These are phyloP conservation scores for Medicago arabica DNA, from an alignment of 306 rosid species.

Conservation along the genomic window DNA sequence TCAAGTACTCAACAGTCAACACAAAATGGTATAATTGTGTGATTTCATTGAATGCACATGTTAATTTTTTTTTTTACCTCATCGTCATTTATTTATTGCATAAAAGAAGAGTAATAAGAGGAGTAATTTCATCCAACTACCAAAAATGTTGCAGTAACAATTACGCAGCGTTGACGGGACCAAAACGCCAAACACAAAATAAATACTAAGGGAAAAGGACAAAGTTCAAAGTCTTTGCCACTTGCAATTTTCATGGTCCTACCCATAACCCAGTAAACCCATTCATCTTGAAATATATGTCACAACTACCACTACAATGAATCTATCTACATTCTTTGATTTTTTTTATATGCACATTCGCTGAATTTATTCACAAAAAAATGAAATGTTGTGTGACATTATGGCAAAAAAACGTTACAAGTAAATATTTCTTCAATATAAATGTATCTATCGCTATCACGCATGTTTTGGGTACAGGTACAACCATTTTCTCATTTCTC, in stretches of 20 bases:
- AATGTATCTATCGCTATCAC: constrained; percentile 42
- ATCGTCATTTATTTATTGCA: too few species aligned
- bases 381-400: neutral
- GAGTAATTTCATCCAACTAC: neutral
- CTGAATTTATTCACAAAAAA: constrained; percentile 25
- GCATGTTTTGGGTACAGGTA: constrained; percentile 1
- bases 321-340: constrained; percentile 21
- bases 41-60: too few species aligned
- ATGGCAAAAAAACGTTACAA: neutral
- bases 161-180: constrained; percentile 32
- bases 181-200: neutral
- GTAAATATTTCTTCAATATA: constrained; percentile 23
- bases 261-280: constrained; percentile 12
- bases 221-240: constrained; percentile 50
- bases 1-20: too few species aligned
- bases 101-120: too few species aligned
- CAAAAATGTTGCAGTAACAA: constrained; percentile 19
- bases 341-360: too few species aligned
- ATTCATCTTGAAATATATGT: constrained; percentile 37
- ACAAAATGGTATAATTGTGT: too few species aligned
- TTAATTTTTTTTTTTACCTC: too few species aligned
- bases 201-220: constrained; percentile 9
- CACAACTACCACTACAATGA: constrained; percentile 30
- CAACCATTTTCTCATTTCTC: constrained; percentile 34
- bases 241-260: constrained; percentile 48